These are phyloP conservation scores for Phytopythium montanum DNA, from an alignment of 352 stramenopile genomes.

Conservation along the genomic window DNA sequence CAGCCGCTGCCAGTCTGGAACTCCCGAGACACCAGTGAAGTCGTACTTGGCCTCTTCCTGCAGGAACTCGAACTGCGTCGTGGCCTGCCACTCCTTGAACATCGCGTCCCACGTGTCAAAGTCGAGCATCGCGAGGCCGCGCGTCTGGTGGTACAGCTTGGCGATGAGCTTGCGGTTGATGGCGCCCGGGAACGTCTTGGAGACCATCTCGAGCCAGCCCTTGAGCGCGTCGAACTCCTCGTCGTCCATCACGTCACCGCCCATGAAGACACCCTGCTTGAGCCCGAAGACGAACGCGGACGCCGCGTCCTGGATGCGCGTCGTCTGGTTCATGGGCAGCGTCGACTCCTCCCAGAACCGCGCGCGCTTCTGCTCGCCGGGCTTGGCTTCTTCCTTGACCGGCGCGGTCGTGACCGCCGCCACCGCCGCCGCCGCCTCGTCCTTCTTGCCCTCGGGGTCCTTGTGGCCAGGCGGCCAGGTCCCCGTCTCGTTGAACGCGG, in stretches of 20 bases:
- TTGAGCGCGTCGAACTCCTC: conserved; percentile 76
- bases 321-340: conserved; percentile 69
- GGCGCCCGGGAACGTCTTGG: conserved; percentile 61
- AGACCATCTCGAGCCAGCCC: conserved; percentile 70
- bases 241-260: conserved; percentile 67
- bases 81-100: conserved; percentile 54
- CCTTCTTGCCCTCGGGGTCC: conserved; percentile 9
- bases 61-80: conserved; percentile 48
- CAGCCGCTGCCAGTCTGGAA: conserved; percentile 68
- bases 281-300: conserved; percentile 81
- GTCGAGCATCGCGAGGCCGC: conserved; percentile 53
- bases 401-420: not conserved
- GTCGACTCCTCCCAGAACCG: conserved; percentile 79
- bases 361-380: conserved; percentile 35
- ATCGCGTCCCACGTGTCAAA: conserved; percentile 70
- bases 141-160: conserved; percentile 42
- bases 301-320: conserved; percentile 67
- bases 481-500: conserved; percentile 67
- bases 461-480: conserved; percentile 38
- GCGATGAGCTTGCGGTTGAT: conserved; percentile 72
- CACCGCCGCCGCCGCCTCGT: not conserved
- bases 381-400: conserved; percentile 10
- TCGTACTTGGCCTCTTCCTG: conserved; percentile 50
- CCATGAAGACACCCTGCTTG: conserved; percentile 75
- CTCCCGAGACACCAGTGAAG: conserved; percentile 31